phyloP scores from a whole-genome alignment of 192 early-diverging fungal genomes.

The Endogone sp. region DNA sequence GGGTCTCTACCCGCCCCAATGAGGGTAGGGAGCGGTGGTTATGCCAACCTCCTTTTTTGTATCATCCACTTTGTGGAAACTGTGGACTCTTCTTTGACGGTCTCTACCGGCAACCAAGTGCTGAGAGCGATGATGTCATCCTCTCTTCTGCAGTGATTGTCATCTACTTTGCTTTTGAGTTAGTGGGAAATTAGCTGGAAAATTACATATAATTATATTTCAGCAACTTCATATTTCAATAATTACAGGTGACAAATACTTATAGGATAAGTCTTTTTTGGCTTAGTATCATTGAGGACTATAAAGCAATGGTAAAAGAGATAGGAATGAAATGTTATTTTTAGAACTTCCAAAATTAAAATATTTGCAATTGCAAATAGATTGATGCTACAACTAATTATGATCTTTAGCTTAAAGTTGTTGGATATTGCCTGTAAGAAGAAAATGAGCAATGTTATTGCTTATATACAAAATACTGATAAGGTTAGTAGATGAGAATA shows the following conservation, averaged over 20 bases:
- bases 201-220: not conserved
- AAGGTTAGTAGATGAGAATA: too few relatives aligned
- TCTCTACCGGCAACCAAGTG: not conserved
- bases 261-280: not conserved
- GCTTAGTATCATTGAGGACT: not conserved
- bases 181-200: not conserved
- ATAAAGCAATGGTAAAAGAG: not conserved
- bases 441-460: not conserved
- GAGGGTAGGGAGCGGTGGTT: not conserved
- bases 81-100: not conserved
- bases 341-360: not conserved
- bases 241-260: not conserved
- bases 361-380: not conserved
- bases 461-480: not conserved
- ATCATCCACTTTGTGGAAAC: not conserved
- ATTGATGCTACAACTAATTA: not conserved
- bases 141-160: not conserved
- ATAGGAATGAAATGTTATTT: too few relatives aligned
- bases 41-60: not conserved
- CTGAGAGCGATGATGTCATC: not conserved
- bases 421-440: not conserved
- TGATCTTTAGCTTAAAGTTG: not conserved
- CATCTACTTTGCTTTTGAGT: not conserved
- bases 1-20: not conserved
- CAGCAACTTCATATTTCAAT: too few relatives aligned